Evolutionary conservation across 2,329 filamentous ascomycete species (phyloP).

Genomic region (Colletotrichum limetticola): DNA sequence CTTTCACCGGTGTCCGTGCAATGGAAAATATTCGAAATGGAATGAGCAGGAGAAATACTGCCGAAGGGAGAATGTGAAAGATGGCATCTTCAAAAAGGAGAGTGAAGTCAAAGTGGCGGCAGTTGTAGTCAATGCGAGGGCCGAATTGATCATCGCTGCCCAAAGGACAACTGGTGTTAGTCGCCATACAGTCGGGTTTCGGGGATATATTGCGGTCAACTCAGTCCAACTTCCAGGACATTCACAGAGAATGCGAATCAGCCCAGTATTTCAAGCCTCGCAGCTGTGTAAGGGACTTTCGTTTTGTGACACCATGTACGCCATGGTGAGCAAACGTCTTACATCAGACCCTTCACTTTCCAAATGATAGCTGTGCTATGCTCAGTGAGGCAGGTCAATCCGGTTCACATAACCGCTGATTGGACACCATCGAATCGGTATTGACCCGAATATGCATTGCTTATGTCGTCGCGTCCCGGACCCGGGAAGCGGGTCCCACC

Average conservation of each 20-base stretch:
- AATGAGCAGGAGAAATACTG: conserved; percentile 1
- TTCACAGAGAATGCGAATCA: neutral
- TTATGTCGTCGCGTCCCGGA: neutral
- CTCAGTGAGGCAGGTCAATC: neutral
- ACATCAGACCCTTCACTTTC: neutral
- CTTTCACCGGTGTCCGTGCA: neutral
- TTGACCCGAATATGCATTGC: neutral
- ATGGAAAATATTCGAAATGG: neutral
- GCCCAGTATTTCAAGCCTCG: neutral
- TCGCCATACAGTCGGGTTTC: neutral
- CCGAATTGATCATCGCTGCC: conserved; percentile 4
- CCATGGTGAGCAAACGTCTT: neutral
- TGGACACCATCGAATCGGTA: neutral
- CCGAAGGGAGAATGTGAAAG: neutral
- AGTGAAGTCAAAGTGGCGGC: conserved; percentile 15
- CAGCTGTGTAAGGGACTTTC: neutral
- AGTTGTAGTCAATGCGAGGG: conserved; percentile 6
- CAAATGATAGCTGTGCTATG: neutral
- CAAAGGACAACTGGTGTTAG: neutral
- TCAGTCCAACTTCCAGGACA: neutral
- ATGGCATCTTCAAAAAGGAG: conserved; percentile 6
- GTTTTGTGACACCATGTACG: neutral
- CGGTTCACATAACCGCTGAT: neutral
- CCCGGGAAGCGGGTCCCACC: neutral
- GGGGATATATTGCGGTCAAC: neutral